Evolutionary conservation across 2,329 filamentous ascomycete species (phyloP).

Genomic region (Trichoderma harzianum): DNA sequence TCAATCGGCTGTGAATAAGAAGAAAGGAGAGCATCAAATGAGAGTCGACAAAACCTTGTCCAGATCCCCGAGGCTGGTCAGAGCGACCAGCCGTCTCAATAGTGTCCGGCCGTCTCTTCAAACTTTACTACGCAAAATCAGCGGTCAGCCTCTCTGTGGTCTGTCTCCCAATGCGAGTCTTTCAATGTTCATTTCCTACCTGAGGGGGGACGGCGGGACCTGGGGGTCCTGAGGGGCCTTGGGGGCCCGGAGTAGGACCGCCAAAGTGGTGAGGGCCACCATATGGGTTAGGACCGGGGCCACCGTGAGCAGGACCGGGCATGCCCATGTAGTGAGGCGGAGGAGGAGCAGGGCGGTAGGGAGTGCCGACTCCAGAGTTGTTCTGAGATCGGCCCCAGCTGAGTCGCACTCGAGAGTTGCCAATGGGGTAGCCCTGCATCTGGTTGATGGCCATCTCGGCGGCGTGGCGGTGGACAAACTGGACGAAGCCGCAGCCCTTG

Average conservation of each 20-base stretch:
- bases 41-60: slow-evolving; percentile 22
- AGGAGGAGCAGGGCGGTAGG: slow-evolving; percentile 86
- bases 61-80: slow-evolving; percentile 12
- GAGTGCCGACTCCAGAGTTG: slow-evolving; percentile 97
- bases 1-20: slow-evolving; percentile 24
- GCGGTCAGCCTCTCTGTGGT: slow-evolving; percentile 4
- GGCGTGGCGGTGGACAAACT: slow-evolving; percentile 97
- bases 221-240: slow-evolving; percentile 37
- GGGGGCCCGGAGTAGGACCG: slow-evolving; percentile 37
- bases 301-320: slow-evolving; percentile 39
- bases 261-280: slow-evolving; percentile 35
- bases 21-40: slow-evolving; percentile 25
- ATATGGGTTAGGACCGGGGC: slow-evolving; percentile 42
- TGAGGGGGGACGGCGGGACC: slow-evolving; percentile 38
- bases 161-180: neutral
- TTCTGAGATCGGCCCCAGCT: slow-evolving; percentile 99
- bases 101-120: slow-evolving; percentile 13
- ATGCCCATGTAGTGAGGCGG: slow-evolving; percentile 55
- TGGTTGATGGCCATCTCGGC: slow-evolving; percentile 99
- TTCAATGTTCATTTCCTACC: slow-evolving; percentile 28
- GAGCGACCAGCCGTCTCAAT: slow-evolving; percentile 9
- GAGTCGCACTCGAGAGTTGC: slow-evolving; percentile 94
- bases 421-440: slow-evolving; percentile 99
- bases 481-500: slow-evolving; percentile 98
- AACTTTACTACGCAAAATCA: slow-evolving; percentile 19